phyloP scores from a whole-genome alignment of 768 basidiomycete species.

The Strobilomyces dryophilus region DNA sequence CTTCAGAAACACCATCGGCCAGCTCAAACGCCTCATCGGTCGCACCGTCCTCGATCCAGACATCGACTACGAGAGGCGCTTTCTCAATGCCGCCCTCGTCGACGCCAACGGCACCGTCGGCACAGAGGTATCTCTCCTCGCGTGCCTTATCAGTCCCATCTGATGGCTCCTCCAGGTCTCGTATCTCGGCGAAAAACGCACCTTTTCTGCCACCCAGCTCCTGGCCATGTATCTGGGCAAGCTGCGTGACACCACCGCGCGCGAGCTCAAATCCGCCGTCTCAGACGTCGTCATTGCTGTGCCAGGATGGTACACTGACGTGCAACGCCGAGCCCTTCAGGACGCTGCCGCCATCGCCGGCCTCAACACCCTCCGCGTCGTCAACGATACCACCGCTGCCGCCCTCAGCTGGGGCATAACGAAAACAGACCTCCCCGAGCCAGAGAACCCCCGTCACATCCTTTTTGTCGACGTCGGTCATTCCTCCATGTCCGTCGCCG shows the following conservation, averaged over 20 bases:
- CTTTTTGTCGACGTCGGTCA: slow-evolving; percentile 96
- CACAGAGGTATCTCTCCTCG: slow-evolving; percentile 54
- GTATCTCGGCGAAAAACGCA: slow-evolving; percentile 77
- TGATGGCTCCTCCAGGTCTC: slow-evolving; percentile 56
- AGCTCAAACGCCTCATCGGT: slow-evolving; percentile 86
- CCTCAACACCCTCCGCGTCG: slow-evolving; percentile 87
- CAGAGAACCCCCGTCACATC: slow-evolving; percentile 79
- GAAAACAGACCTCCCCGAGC: slow-evolving; percentile 89
- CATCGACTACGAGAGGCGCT: slow-evolving; percentile 85
- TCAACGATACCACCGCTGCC: slow-evolving; percentile 95
- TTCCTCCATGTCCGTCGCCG: slow-evolving; percentile 79
- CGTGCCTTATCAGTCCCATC: slow-evolving; percentile 5
- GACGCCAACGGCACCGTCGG: slow-evolving; percentile 84
- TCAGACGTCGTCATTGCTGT: slow-evolving; percentile 94
- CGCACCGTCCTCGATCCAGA: slow-evolving; percentile 78
- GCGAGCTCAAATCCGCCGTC: slow-evolving; percentile 82
- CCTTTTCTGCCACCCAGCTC: slow-evolving; percentile 87
- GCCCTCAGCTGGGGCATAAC: slow-evolving; percentile 99
- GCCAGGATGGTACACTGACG: slow-evolving; percentile 95
- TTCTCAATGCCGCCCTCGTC: slow-evolving; percentile 80
- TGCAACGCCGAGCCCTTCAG: slow-evolving; percentile 84
- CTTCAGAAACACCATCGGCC: slow-evolving; percentile 95
- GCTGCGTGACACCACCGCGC: slow-evolving; percentile 79
- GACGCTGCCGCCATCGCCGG: slow-evolving; percentile 89
- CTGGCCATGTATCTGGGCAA: slow-evolving; percentile 89